Base-by-base conservation (phyloP, 176 grass and related monocot genomes). In the Oryza australiensis region DNA sequence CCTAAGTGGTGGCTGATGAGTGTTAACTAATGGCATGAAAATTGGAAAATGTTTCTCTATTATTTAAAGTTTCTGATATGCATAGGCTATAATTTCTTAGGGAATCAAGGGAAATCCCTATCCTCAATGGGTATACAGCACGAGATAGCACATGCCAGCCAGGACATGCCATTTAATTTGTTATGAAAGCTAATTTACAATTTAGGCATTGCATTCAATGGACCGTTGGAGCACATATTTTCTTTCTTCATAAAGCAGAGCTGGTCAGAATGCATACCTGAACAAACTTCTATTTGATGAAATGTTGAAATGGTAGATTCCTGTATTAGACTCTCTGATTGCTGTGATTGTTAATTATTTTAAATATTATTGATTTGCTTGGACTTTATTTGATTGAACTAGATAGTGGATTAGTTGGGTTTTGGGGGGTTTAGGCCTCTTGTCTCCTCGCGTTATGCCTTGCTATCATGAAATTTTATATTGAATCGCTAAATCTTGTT, bases 401-500 rank as follows among this genome's bases (percentile, higher is more conserved):
- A 10, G 9, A 40, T 40, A 69, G 27, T 72, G 71, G 80, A 14
- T 69, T 3, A 7, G 66, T 32, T 12, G 7, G 5, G 24, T 74
- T 74, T 46, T 51, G 20, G 7, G 1, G 0, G 16, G 42, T 66
- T 0, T 49, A n/a, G 66, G 68, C 22, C 32, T 18, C 27, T 72
- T 43, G 1, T 45, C 23, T 72, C 14, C 35, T 26, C 15, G 13
- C 40, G 12, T 70, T 57, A 53, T 80, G 71, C 22, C 43, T 29
- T 68, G 32, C 75, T 76, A 78, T 72, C 26, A 18, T 26, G 13
- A 53, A 68, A 69, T 20, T 33, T 55, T 57, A 29, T 87, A 40
- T 42, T 77, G 64, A 55, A 55, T 55, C 12, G 38, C 79, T 82
- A 43, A 84, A 46, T 62, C 73, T 83, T 73, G 48, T 80, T 7